phyloP scores from a whole-genome alignment of 75 land plant species.

The Picea glauca region DNA sequence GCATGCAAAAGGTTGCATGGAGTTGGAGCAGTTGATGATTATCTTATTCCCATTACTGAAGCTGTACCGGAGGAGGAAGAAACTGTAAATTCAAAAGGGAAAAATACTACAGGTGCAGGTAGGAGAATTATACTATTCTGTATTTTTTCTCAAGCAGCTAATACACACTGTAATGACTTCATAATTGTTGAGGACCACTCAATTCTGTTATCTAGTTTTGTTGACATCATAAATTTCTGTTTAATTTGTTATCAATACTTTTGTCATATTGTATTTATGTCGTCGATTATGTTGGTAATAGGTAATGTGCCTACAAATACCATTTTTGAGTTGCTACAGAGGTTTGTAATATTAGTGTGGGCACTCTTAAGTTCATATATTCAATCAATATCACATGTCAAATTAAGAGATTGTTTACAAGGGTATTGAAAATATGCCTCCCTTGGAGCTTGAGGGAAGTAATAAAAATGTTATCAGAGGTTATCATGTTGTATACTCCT shows the following conservation, averaged over 20 bases:
- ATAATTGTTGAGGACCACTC: background rate
- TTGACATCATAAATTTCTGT: background rate
- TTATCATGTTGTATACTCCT: no score
- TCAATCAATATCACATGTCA: background rate
- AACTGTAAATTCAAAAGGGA: conserved; percentile 2
- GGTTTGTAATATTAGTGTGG: background rate
- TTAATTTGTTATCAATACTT: background rate
- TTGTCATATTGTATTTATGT: background rate
- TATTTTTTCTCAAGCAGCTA: background rate
- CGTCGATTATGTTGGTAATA: background rate
- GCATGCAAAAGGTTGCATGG: conserved; percentile 79
- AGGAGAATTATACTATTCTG: conserved; percentile 12
- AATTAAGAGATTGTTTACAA: background rate
- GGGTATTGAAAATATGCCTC: background rate
- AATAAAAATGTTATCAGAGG: no score
- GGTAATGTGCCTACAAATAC: background rate
- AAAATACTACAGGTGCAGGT: conserved; percentile 41
- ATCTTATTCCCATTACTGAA: conserved; percentile 51
- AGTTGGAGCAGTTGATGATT: conserved; percentile 70
- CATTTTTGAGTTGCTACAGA: background rate
- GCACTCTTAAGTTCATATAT: background rate
- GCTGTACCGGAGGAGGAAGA: conserved; percentile 27
- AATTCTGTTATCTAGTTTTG: no score
- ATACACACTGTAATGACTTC: no score
- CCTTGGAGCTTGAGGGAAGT: background rate